Percentiles rank a stretch among this genome's conserved stretches.
These are phyloP conservation scores for Curvularia verruculosa DNA, from an alignment of 2,329 filamentous ascomycete genomes.

Conservation along the genomic window DNA sequence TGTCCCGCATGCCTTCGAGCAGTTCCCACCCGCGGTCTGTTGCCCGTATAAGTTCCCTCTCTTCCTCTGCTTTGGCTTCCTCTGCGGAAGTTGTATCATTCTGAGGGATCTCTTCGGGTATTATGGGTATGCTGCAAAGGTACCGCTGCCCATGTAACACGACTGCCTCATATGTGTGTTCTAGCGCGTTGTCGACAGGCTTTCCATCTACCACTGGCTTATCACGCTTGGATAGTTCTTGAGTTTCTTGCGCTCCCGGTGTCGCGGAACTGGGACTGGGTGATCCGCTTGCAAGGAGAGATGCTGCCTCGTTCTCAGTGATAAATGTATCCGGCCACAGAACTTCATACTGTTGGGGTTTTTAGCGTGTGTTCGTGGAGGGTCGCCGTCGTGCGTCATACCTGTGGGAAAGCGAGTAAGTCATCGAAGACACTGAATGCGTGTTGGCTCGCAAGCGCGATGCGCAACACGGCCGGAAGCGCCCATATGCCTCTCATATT, in stretches of 20 bases:
- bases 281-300: conserved; percentile 56
- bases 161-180: conserved; percentile 72
- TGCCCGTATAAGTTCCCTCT: conserved; percentile 78
- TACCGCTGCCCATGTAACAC: conserved; percentile 72
- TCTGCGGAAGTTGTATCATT: conserved; percentile 71
- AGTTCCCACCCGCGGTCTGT: conserved; percentile 81
- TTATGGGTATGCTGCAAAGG: conserved; percentile 81
- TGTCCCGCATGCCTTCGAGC: conserved; percentile 74
- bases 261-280: conserved; percentile 35
- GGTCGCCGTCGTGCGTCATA: conserved; percentile 50
- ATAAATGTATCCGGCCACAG: conserved; percentile 75
- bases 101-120: conserved; percentile 60
- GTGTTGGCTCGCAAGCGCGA: conserved; percentile 60
- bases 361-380: conserved; percentile 15
- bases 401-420: conserved; percentile 83
- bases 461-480: conserved; percentile 54
- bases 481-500: conserved; percentile 56
- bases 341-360: conserved; percentile 71
- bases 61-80: conserved; percentile 73
- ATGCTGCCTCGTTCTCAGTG: conserved; percentile 70
- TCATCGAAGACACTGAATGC: conserved; percentile 89
- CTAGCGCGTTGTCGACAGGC: conserved; percentile 29
- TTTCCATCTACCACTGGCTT: conserved; percentile 24
- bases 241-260: conserved; percentile 43
- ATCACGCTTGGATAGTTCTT: conserved; percentile 44